Base-by-base conservation (phyloP, 1,284 basidiomycete genomes). In the Marasmius sp. region DNA sequence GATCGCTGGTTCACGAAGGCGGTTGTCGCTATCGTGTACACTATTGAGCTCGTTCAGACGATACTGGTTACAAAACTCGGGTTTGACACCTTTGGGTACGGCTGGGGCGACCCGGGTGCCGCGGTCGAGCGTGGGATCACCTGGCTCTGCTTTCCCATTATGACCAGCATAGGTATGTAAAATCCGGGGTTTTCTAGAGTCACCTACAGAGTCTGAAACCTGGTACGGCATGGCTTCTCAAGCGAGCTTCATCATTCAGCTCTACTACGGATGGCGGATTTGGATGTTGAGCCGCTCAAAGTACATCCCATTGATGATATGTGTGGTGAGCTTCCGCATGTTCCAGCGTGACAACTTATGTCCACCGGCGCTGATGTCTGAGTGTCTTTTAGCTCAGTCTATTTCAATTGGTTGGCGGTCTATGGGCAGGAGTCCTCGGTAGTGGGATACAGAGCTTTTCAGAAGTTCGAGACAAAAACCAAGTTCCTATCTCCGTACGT, bases 181-280 rank as follows among this genome's bases (percentile, higher is more conserved):
- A 12, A 27, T 27, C 27, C 27, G 27, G 27, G 27, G 27, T 5
- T 27, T 33, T 12, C 12, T 49, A 18, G 3, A 8, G 37, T 60
- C 47, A 7, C 16, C 20, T n/a, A 8, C 20, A 8, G 3, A 10
- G 16, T 20, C 8, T 5, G 20, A n/a, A 14, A 18, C 3, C 12
- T 47, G 45, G n/a, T 8, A 14, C 27, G 45, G 20, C 16, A 5
- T 3, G n/a, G n/a, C 34, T 10, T n/a, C 12, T 54, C 16, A 51
- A 72, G 71, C 71, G 45, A 69, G 68, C 51, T 64, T 61, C 45
- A 60, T 64, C 33, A 67, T 67, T 5, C 74, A 75, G 54, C 55
- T 70, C 2, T 75, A 73, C 65, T 73, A 65, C 54, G 67, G 67
- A n/a, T 73, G 71, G 67, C 54, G 72, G 66, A 49, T 60, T 10